Percentiles rank a stretch among this genome's conserved stretches.
Evolutionary conservation across 1,139 yeast species (phyloP).

Genomic region (Lodderomyces elongisporus): DNA sequence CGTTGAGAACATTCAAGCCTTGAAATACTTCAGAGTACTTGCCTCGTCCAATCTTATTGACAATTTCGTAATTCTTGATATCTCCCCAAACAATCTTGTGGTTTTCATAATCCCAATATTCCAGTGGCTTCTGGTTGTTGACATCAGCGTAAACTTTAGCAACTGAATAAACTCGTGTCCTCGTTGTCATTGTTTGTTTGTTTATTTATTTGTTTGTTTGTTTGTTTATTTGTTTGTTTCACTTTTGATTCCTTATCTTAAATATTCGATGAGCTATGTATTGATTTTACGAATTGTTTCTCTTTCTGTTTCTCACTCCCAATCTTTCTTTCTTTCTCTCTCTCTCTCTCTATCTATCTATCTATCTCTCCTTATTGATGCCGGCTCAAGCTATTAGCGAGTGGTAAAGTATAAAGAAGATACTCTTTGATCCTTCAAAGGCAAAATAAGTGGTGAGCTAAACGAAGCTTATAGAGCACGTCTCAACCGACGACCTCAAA

Average conservation of each 20-base stretch:
- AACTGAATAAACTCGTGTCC: slow-evolving; percentile 50
- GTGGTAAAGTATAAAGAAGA: too few species aligned
- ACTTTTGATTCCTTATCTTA: neutral
- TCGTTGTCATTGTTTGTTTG: slow-evolving; percentile 6
- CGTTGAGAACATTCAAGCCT: slow-evolving; percentile 48
- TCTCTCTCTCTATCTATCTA: neutral
- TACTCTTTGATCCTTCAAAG: too few species aligned
- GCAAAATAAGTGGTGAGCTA: too few species aligned
- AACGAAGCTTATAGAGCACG: too few species aligned
- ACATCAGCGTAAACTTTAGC: slow-evolving; percentile 89
- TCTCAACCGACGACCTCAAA: too few species aligned
- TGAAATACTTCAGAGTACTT: slow-evolving; percentile 95
- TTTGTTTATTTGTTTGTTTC: slow-evolving; percentile 1
- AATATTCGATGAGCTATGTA: neutral
- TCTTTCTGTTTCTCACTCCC: neutral
- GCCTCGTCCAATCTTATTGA: slow-evolving; percentile 91
- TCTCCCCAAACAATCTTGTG: slow-evolving; percentile 67
- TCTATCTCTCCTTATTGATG: neutral
- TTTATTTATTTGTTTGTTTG: slow-evolving; percentile 1
- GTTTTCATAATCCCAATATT: slow-evolving; percentile 93
- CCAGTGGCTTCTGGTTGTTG: slow-evolving; percentile 69
- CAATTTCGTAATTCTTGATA: slow-evolving; percentile 80
- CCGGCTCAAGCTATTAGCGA: too few species aligned
- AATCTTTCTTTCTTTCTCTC: neutral
- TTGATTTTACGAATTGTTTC: neutral